Conservation (phyloP, 2,329 filamentous ascomycete species). For the Aspergillus tanneri region DNA sequence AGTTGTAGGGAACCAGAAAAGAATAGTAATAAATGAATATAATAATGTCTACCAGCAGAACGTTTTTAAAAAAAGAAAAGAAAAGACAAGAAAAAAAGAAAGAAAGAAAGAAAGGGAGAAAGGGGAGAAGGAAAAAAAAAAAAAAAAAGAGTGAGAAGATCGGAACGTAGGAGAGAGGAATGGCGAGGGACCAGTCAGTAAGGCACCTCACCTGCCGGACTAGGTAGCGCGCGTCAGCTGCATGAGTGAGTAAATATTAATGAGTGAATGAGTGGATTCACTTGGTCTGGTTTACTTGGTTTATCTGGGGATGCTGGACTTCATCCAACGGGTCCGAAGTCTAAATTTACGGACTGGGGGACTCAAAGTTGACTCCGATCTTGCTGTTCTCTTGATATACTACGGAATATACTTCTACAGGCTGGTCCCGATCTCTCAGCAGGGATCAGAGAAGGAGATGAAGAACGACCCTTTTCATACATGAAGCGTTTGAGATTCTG, state of each 20-base stretch:
- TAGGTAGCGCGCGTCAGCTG: constrained; percentile 11
- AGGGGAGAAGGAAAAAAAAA: constrained; percentile 1
- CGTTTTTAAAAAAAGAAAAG: neutral
- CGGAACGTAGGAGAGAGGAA: constrained; percentile 1
- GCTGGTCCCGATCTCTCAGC: constrained; percentile 3
- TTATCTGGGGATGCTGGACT: no score
- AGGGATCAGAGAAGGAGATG: neutral
- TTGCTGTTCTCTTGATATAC: no score
- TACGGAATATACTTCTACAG: no score
- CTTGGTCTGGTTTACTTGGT: no score
- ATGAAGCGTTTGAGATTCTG: constrained; percentile 19
- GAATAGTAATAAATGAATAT: no score
- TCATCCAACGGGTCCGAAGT: no score
- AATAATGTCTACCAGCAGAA: no score
- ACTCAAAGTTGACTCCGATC: no score
- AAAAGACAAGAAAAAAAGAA: neutral
- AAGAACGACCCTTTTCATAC: constrained; percentile 14
- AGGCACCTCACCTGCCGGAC: constrained; percentile 3
- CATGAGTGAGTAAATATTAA: constrained; percentile 3
- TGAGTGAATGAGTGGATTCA: no score
- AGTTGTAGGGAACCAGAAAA: no score
- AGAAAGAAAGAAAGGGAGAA: neutral
- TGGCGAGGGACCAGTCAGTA: constrained; percentile 4
- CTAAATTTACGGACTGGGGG: no score
- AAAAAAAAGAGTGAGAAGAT: constrained; percentile 1